A percentile compares a stretch with the other conserved stretches of the same genome.
Evolutionary conservation across 306 rosid genomes (phyloP).

Genomic region (Sechiopsis laciniata): DNA sequence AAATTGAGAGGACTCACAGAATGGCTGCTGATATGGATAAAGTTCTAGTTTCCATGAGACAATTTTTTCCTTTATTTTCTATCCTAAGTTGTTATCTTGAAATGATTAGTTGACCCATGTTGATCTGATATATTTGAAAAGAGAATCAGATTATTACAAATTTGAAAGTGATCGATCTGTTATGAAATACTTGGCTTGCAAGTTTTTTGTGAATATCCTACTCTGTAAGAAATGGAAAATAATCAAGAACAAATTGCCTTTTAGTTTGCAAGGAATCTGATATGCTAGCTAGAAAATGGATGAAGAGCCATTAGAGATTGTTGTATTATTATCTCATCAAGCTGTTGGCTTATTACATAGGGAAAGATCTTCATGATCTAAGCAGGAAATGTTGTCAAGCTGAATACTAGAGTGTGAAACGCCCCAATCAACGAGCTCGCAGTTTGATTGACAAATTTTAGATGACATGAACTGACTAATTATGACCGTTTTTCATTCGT

Average conservation of each 20-base stretch:
- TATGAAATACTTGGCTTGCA: slow-evolving; percentile 1
- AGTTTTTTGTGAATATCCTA: slow-evolving; percentile 11
- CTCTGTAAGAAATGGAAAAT: background rate
- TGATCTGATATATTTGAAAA: background rate
- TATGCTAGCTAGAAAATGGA: background rate
- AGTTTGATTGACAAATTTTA: slow-evolving; percentile 31
- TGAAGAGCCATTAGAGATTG: slow-evolving; percentile 23
- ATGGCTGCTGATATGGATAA: slow-evolving; percentile 72
- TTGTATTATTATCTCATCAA: background rate
- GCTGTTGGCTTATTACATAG: background rate
- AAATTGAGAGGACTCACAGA: slow-evolving; percentile 73
- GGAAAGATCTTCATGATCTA: slow-evolving; percentile 63
- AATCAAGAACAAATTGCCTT: background rate
- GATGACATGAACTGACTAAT: too few species aligned
- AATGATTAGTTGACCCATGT: background rate
- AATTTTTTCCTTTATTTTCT: background rate
- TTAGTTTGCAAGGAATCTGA: background rate
- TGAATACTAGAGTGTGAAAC: slow-evolving; percentile 75
- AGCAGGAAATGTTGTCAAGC: slow-evolving; percentile 64
- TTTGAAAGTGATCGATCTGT: background rate
- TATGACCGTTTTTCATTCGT: too few species aligned
- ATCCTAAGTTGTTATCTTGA: background rate
- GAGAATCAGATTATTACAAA: background rate
- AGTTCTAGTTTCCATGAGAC: slow-evolving; percentile 36
- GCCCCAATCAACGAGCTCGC: slow-evolving; percentile 75